These are phyloP conservation scores for Exophiala oligosperma DNA, from an alignment of 2,329 filamentous ascomycete species.

Conservation along the genomic window DNA sequence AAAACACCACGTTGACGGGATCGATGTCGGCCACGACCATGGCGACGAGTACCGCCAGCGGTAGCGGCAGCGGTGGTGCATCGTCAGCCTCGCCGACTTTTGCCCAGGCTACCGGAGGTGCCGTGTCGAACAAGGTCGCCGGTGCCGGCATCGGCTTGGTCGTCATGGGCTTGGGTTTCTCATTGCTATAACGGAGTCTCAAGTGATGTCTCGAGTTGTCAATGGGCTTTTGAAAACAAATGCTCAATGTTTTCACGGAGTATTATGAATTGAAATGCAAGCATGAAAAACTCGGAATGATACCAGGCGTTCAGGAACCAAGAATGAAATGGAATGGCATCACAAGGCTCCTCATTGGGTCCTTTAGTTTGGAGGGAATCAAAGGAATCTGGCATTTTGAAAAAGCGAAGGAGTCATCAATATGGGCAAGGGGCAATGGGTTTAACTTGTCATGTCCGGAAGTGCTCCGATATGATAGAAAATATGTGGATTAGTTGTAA, in stretches of 20 bases:
- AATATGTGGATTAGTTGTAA: neutral
- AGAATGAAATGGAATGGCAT: too few relatives aligned
- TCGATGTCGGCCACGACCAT: slow-evolving; percentile 21
- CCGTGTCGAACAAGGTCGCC: slow-evolving; percentile 38
- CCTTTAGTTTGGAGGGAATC: too few relatives aligned
- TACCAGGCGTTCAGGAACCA: neutral
- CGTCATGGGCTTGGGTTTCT: slow-evolving; percentile 34
- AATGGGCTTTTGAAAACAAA: neutral
- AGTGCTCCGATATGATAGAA: slow-evolving; percentile 13
- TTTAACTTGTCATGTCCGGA: slow-evolving; percentile 1
- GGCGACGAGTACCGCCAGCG: slow-evolving; percentile 29
- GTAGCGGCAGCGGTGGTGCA: slow-evolving; percentile 4
- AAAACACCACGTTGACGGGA: neutral
- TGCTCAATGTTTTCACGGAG: neutral
- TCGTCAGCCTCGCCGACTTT: slow-evolving; percentile 26
- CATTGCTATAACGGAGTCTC: slow-evolving; percentile 16
- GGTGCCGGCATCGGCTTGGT: slow-evolving; percentile 45
- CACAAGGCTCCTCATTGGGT: too few relatives aligned
- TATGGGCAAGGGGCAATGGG: too few relatives aligned
- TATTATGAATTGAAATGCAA: neutral
- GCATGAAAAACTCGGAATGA: neutral
- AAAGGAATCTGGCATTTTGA: too few relatives aligned
- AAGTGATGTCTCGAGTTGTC: neutral
- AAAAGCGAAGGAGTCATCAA: too few relatives aligned
- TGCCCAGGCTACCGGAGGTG: slow-evolving; percentile 39